Evolutionary conservation across 2,329 filamentous ascomycete species (phyloP).

Genomic region (Fusarium secorum): DNA sequence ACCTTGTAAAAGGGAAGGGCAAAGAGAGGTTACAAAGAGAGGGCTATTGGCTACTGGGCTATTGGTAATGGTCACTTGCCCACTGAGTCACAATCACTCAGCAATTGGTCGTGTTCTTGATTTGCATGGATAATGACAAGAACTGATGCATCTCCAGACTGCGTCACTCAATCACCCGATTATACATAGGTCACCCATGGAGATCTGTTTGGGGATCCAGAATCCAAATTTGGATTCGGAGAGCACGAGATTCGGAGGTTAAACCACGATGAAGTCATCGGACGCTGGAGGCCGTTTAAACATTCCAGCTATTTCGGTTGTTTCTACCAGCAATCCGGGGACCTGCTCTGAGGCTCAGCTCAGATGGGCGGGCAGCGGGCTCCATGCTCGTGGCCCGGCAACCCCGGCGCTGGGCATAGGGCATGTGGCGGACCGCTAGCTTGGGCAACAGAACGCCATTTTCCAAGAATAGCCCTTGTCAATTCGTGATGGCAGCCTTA

Average conservation of each 20-base stretch:
- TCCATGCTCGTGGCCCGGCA: constrained; percentile 31
- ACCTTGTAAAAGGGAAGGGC: constrained; percentile 4
- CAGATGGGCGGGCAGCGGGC: constrained; percentile 11
- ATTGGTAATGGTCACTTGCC: constrained; percentile 17
- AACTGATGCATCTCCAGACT: constrained; percentile 12
- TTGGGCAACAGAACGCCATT: constrained; percentile 23
- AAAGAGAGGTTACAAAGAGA: constrained; percentile 11
- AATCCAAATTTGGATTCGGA: constrained; percentile 3
- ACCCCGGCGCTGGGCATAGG: constrained; percentile 33
- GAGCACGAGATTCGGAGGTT: constrained; percentile 6
- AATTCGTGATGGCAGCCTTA: constrained; percentile 18
- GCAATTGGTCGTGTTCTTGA: constrained; percentile 10
- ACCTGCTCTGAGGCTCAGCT: constrained; percentile 17
- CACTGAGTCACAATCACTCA: constrained; percentile 29
- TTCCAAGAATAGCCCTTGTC: constrained; percentile 41
- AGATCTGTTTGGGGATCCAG: constrained; percentile 29
- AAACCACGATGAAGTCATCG: constrained; percentile 34
- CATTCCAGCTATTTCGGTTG: constrained; percentile 22
- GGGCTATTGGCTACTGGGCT: not conserved
- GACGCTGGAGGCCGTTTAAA: constrained; percentile 8
- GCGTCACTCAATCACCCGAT: constrained; percentile 9
- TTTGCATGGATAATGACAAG: not conserved
- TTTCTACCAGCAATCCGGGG: constrained; percentile 26
- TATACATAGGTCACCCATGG: not conserved
- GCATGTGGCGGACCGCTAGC: constrained; percentile 28